Conservation (phyloP, 805 yeast species). For the Cyberlindnera mrakii region DNA sequence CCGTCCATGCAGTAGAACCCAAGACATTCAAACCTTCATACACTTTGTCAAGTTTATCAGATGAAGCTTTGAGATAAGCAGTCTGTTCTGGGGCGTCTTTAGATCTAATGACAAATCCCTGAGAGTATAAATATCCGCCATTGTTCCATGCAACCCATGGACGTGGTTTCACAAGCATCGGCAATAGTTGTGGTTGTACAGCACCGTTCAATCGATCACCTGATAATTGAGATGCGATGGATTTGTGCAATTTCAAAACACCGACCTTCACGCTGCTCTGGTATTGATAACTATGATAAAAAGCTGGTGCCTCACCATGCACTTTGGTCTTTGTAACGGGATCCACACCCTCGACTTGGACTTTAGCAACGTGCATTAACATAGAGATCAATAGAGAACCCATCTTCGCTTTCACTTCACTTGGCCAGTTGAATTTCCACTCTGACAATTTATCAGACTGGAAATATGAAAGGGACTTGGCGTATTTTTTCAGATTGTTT, state of each 20-base stretch:
- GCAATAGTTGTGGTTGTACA: constrained; percentile 80
- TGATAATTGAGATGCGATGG: constrained; percentile 59
- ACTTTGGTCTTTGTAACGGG: constrained; percentile 67
- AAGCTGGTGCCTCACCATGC: constrained; percentile 81
- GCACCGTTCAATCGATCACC: constrained; percentile 58
- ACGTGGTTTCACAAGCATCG: constrained; percentile 88
- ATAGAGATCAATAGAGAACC: constrained; percentile 77
- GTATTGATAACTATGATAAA: constrained; percentile 82
- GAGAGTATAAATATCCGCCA: constrained; percentile 79
- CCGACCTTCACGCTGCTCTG: constrained; percentile 77
- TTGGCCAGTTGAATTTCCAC: constrained; percentile 46
- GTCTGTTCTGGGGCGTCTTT: constrained; percentile 83
- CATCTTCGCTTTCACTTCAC: constrained; percentile 54
- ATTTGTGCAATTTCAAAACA: constrained; percentile 67
- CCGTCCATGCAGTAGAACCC: constrained; percentile 90
- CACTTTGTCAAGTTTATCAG: constrained; percentile 59
- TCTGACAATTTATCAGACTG: constrained; percentile 32
- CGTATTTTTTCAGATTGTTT: constrained; percentile 22
- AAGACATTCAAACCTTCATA: constrained; percentile 79
- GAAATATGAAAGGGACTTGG: constrained; percentile 24
- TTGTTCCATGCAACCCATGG: constrained; percentile 79
- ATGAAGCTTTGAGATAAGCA: constrained; percentile 84
- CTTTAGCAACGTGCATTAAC: constrained; percentile 75
- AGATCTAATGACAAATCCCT: constrained; percentile 62
- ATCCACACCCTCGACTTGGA: constrained; percentile 72